Evolutionary conservation across 306 rosid species (phyloP).

Genomic region (Vicia sativa): DNA sequence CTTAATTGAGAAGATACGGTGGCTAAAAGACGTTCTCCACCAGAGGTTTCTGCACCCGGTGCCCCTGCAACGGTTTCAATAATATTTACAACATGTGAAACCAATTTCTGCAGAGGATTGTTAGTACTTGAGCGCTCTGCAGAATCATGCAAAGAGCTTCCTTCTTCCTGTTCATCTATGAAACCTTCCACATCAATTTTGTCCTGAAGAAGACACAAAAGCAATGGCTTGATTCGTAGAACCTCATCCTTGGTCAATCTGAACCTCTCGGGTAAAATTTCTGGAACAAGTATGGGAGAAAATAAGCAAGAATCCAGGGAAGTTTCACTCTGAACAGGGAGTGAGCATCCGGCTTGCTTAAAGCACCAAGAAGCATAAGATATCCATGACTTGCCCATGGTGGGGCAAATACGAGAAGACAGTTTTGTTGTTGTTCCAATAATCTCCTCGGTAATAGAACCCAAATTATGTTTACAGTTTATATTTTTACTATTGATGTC

Average conservation of each 20-base stretch:
- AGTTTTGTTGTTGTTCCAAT: conserved; percentile 77
- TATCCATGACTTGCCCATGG: conserved; percentile 92
- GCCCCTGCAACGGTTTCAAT: conserved; percentile 80
- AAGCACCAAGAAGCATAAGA: conserved; percentile 98
- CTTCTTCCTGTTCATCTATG: conserved; percentile 52
- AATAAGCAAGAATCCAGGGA: conserved; percentile 57
- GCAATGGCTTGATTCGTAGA: conserved; percentile 55
- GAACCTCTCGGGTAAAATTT: conserved; percentile 73
- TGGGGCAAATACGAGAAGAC: conserved; percentile 80
- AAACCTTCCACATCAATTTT: conserved; percentile 46
- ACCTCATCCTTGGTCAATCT: conserved; percentile 74
- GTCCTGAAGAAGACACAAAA: conserved; percentile 55
- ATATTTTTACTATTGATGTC: conserved; percentile 43
- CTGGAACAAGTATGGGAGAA: conserved; percentile 63
- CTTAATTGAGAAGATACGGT: conserved; percentile 72
- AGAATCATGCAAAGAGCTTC: conserved; percentile 49
- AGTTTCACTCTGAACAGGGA: conserved; percentile 52
- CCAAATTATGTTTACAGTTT: conserved; percentile 40
- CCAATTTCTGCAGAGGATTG: conserved; percentile 50
- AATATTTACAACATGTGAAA: conserved; percentile 61
- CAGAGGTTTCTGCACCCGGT: conserved; percentile 72
- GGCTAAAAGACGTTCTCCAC: conserved; percentile 68
- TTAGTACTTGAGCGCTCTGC: conserved; percentile 46
- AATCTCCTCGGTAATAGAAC: conserved; percentile 69
- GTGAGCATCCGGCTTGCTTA: conserved; percentile 76